These are phyloP conservation scores for Saccharomycopsis fibuligera DNA, from an alignment of 805 yeast genomes.

Conservation along the genomic window DNA sequence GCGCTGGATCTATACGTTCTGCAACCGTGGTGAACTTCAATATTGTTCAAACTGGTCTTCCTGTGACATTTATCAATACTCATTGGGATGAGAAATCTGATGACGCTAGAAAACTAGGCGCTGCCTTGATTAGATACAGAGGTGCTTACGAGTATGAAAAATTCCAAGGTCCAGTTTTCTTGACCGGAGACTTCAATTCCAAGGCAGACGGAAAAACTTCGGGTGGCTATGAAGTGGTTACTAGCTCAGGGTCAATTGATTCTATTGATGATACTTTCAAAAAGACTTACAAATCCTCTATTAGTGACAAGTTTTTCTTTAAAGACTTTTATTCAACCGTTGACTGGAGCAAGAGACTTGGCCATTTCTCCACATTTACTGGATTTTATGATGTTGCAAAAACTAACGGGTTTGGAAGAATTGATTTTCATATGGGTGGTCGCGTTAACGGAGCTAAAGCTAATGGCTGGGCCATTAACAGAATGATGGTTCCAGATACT, in stretches of 20 bases:
- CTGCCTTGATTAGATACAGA: conserved; percentile 29
- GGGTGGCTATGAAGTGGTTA: conserved; percentile 30
- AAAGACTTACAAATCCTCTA: conserved; percentile 15
- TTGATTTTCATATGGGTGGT: conserved; percentile 33
- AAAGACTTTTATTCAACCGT: conserved; percentile 22
- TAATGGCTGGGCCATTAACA: conserved; percentile 8
- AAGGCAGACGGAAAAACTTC: conserved; percentile 26
- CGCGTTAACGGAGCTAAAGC: neutral
- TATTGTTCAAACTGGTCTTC: conserved; percentile 19
- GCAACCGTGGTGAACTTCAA: conserved; percentile 34
- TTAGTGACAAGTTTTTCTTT: conserved; percentile 28
- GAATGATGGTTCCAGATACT: conserved; percentile 9
- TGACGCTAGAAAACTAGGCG: conserved; percentile 31
- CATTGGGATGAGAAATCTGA: conserved; percentile 39
- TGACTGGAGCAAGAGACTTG: conserved; percentile 27
- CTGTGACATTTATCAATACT: conserved; percentile 34
- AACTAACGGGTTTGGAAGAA: conserved; percentile 26
- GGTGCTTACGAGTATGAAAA: conserved; percentile 38
- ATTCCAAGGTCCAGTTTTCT: conserved; percentile 32
- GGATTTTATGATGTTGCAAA: conserved; percentile 31
- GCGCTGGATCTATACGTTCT: conserved; percentile 37
- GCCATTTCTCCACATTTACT: conserved; percentile 34
- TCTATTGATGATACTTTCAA: conserved; percentile 25
- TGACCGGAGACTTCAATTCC: conserved; percentile 44
- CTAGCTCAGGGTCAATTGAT: conserved; percentile 27